Base-by-base conservation (phyloP, 2,329 filamentous ascomycete species). In the Plectosphaerella sp. region DNA sequence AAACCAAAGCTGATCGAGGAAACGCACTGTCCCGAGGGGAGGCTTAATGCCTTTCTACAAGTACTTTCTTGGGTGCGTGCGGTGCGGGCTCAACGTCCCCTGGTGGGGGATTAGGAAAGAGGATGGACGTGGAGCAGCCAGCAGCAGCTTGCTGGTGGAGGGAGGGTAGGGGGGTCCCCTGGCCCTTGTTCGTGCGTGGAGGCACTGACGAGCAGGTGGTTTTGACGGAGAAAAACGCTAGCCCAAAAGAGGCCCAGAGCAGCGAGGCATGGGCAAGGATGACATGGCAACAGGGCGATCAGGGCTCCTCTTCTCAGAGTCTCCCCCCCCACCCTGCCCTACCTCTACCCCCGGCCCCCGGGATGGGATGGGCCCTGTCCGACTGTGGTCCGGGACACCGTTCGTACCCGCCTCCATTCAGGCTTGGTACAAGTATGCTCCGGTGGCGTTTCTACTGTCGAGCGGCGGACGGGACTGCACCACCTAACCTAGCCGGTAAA, bases 261-360 rank as follows among this genome's bases (percentile, higher is more conserved):
- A 65, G 68, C 65, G 67, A 71, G 58, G 62, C 64, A 66, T 64
- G 62, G 58, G 62, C 65, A 63, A 62, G 66, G 64, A 64, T 69
- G 61, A 59, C 60, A 66, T 64, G 61, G 59, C 59, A 58, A 57
- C 58, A 58, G 60, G 58, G 57, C 59, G 60, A 63, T 62, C 59
- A 65, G 58, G 62, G 61, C 50, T 54, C 28, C 28, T 33, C 28
- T 33, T 33, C 28, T 33, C n/a, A 47, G 25, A 18, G 45, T 9
- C 45, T 33, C 28, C 28, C 28, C 28, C 28, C 8, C 8, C 28
- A 3, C 11, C 11, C 8, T 33, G 28, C 28, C 28, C 28, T n/a
- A n/a, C n/a, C 28, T 9, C 11, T 33, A 12, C 28, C 28, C 28
- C 28, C 8, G 8, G 8, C 28, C 28, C 28, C 28, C 28, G 28